A percentile compares a stretch with the other conserved stretches of the same genome.
Conservation (phyloP, 139 green algal species). For the Picochlorum sp. region DNA sequence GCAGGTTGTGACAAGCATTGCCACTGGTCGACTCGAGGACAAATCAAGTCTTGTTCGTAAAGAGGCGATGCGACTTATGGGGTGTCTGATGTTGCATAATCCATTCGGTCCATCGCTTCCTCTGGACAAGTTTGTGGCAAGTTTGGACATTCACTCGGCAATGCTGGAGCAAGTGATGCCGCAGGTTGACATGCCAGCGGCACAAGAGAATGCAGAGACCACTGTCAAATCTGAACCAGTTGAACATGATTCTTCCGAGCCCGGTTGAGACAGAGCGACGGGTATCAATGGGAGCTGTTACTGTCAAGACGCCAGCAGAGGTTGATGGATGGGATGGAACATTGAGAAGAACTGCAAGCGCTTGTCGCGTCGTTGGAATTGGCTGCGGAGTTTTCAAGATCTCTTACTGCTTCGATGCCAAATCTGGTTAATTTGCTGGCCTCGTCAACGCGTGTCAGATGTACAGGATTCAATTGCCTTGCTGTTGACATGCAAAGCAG, state of each 20-base stretch:
- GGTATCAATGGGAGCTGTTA: conserved; percentile 26
- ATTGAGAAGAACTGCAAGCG: conserved; percentile 31
- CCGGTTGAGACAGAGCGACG: conserved; percentile 15
- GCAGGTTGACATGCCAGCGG: neutral
- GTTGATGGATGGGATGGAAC: conserved; percentile 28
- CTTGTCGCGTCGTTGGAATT: conserved; percentile 65
- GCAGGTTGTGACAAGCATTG: conserved; percentile 54
- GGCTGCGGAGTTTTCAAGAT: conserved; percentile 47
- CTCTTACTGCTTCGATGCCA: conserved; percentile 32
- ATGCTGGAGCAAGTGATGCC: conserved; percentile 26
- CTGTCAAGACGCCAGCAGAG: neutral
- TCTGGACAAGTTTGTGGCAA: conserved; percentile 21
- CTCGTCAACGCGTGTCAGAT: conserved; percentile 43
- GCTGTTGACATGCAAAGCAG: conserved; percentile 55
- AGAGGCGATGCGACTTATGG: conserved; percentile 64
- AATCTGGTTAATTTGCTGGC: conserved; percentile 59
- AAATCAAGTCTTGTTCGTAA: conserved; percentile 64
- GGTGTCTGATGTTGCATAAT: conserved; percentile 59
- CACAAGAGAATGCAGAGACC: neutral
- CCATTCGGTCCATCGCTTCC: conserved; percentile 60
- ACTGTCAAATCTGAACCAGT: conserved; percentile 5
- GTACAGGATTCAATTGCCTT: conserved; percentile 64
- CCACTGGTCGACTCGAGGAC: conserved; percentile 70
- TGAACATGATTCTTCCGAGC: conserved; percentile 1
- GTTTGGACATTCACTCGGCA: conserved; percentile 24